Percentiles rank a stretch among this genome's conserved stretches.
These are phyloP conservation scores for Cercospora sp. DNA, from an alignment of 2,329 filamentous ascomycete genomes.

Conservation along the genomic window DNA sequence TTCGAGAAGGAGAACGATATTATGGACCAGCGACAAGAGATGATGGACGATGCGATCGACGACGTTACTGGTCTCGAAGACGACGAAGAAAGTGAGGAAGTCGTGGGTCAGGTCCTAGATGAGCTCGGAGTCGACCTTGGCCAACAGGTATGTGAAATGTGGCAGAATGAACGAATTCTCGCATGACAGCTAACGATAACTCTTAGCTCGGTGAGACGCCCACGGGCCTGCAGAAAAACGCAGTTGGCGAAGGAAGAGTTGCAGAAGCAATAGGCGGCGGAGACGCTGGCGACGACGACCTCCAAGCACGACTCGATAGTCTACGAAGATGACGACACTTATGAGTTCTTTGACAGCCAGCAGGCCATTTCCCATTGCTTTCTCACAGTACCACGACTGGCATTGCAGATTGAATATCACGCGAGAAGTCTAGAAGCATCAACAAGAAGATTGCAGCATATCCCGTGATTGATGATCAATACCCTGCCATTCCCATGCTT, in stretches of 20 bases:
- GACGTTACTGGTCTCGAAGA: slow-evolving; percentile 89
- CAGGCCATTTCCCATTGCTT: neutral
- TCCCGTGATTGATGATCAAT: neutral
- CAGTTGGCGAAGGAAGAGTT: slow-evolving; percentile 72
- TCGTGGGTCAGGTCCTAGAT: slow-evolving; percentile 93
- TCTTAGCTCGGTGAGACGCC: slow-evolving; percentile 86
- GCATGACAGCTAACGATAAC: slow-evolving; percentile 14
- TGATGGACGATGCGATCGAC: slow-evolving; percentile 99
- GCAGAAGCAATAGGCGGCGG: slow-evolving; percentile 80
- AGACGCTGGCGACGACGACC: slow-evolving; percentile 74
- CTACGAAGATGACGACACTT: slow-evolving; percentile 48
- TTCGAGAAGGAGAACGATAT: slow-evolving; percentile 99
- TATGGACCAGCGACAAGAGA: slow-evolving; percentile 98
- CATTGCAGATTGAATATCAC: neutral
- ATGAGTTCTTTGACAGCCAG: neutral
- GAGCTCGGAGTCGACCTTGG: slow-evolving; percentile 95
- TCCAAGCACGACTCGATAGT: slow-evolving; percentile 90
- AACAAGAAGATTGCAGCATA: neutral
- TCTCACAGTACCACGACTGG: neutral
- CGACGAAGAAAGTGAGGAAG: slow-evolving; percentile 94
- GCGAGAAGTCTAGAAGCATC: neutral
- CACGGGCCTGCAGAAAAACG: slow-evolving; percentile 72
- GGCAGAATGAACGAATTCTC: neutral
- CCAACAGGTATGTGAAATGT: slow-evolving; percentile 67
- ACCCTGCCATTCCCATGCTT: neutral